Conservation (phyloP, 192 early-diverging fungal genomes). For the Spinellus fusiger region DNA sequence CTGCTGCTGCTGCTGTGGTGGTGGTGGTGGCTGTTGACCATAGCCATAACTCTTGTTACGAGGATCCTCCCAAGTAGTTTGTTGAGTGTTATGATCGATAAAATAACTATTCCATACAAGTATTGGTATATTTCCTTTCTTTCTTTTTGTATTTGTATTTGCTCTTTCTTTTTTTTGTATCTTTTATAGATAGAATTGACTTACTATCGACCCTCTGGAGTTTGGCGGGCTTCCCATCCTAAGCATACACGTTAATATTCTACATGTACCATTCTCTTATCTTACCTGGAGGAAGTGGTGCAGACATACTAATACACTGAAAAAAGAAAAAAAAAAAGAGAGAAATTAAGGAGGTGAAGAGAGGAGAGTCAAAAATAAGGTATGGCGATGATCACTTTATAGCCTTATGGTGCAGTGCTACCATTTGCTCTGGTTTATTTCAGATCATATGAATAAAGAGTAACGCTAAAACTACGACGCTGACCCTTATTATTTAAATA, state of each 20-base stretch:
- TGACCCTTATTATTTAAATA: no score
- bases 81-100: slow-evolving; percentile 20
- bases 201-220: slow-evolving; percentile 18
- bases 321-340: slow-evolving; percentile 8
- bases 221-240: slow-evolving; percentile 21
- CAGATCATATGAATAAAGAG: slow-evolving; percentile 6
- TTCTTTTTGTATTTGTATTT: background rate
- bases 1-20: background rate
- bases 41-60: slow-evolving; percentile 1
- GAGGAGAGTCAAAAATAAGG: background rate
- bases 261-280: background rate
- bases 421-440: background rate
- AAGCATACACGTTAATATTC: background rate
- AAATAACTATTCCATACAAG: slow-evolving; percentile 16
- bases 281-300: slow-evolving; percentile 15
- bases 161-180: background rate
- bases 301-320: background rate
- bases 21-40: background rate
- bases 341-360: background rate
- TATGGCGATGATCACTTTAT: background rate
- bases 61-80: slow-evolving; percentile 28
- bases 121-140: background rate
- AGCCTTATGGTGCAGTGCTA: background rate
- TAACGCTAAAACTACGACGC: no score
- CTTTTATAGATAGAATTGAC: background rate